Percentiles rank a stretch among this genome's conserved stretches.
phyloP scores from a whole-genome alignment of 2,329 filamentous ascomycete genomes.

The Alternaria triticina region DNA sequence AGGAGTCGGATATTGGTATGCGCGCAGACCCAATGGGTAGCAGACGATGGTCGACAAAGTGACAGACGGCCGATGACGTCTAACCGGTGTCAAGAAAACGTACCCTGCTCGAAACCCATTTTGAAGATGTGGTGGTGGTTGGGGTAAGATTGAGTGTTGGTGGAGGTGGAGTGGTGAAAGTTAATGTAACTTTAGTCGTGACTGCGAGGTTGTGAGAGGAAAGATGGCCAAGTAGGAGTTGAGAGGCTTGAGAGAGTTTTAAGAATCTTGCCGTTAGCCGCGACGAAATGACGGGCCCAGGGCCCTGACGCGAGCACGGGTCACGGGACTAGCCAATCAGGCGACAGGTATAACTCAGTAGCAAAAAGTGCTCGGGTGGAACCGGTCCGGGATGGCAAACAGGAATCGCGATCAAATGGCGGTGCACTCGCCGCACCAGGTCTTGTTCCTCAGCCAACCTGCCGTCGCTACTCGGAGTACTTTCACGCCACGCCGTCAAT shows the following conservation, averaged over 20 bases:
- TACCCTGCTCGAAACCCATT: conserved; percentile 52
- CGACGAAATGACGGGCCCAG: conserved; percentile 20
- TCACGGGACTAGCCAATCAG: conserved; percentile 20
- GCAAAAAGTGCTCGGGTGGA: conserved; percentile 21
- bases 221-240: conserved; percentile 29
- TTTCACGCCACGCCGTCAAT: neutral
- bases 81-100: conserved; percentile 31
- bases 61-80: conserved; percentile 37
- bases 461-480: neutral
- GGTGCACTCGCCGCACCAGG: neutral
- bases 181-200: conserved; percentile 5
- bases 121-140: conserved; percentile 28
- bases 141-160: neutral
- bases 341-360: conserved; percentile 17
- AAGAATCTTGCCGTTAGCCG: conserved; percentile 19
- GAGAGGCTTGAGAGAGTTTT: conserved; percentile 23
- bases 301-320: conserved; percentile 8
- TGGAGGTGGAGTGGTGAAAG: neutral
- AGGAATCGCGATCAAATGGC: conserved; percentile 3
- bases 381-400: conserved; percentile 21
- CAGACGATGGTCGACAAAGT: conserved; percentile 24
- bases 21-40: conserved; percentile 35
- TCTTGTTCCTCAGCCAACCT: conserved; percentile 1
- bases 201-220: conserved; percentile 24
- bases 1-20: conserved; percentile 12